Evolutionary conservation across 805 yeast genomes (phyloP).

Genomic region (Lachancea kluyveri): DNA sequence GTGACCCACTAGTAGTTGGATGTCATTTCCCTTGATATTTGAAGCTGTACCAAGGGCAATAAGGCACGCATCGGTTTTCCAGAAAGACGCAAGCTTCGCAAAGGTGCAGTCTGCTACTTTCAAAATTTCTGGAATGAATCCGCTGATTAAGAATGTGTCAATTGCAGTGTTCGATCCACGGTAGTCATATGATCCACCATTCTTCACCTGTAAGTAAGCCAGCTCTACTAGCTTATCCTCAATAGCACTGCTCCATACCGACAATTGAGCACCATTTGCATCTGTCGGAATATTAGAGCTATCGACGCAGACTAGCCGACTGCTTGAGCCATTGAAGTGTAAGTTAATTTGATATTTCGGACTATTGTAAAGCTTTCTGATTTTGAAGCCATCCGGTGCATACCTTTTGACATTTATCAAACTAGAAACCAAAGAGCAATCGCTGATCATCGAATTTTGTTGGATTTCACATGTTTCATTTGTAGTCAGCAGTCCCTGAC

Average conservation of each 20-base stretch:
- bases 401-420: constrained; percentile 43
- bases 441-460: constrained; percentile 32
- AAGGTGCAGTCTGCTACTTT: constrained; percentile 30
- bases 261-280: constrained; percentile 12
- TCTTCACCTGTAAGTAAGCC: constrained; percentile 58
- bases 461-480: constrained; percentile 7
- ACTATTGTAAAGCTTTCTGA: constrained; percentile 11
- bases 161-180: constrained; percentile 71
- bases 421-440: constrained; percentile 75
- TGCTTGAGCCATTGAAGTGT: constrained; percentile 25
- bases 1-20: constrained; percentile 46
- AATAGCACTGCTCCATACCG: constrained; percentile 12
- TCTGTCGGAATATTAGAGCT: constrained; percentile 18
- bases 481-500: constrained; percentile 7
- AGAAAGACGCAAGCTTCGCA: constrained; percentile 18
- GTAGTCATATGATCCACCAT: constrained; percentile 49
- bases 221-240: constrained; percentile 50
- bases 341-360: constrained; percentile 16
- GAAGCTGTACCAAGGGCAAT: constrained; percentile 67
- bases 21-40: constrained; percentile 23
- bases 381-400: constrained; percentile 10
- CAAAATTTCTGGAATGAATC: constrained; percentile 67
- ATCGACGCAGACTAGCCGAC: constrained; percentile 20
- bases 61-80: constrained; percentile 29
- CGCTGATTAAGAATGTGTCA: constrained; percentile 59